Percentiles rank a stretch among this genome's conserved stretches.
Evolutionary conservation across 2,329 filamentous ascomycete species (phyloP).

Genomic region (Aspergillus melleus): DNA sequence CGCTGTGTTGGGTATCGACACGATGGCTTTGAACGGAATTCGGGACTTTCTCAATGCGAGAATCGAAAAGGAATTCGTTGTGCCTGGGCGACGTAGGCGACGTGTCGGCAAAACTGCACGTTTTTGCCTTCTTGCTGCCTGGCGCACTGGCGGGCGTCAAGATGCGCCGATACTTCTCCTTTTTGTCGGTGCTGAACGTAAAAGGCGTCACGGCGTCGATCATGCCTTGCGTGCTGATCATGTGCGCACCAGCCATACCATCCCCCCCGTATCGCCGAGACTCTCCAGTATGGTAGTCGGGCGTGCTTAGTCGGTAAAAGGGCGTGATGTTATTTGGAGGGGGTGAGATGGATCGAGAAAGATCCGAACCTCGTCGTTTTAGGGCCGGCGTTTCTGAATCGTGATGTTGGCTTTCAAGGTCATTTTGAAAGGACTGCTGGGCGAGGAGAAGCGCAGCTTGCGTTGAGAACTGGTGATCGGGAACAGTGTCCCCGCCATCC

Average conservation of each 20-base stretch:
- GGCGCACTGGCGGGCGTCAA: conserved; percentile 7
- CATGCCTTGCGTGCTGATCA: conserved; percentile 43
- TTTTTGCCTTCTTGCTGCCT: conserved; percentile 22
- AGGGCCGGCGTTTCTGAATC: conserved; percentile 15
- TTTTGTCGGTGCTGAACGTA: conserved; percentile 37
- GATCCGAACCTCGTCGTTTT: conserved; percentile 12
- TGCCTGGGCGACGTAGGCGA: conserved; percentile 4
- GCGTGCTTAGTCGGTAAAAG: conserved; percentile 26
- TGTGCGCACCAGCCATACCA: conserved; percentile 20
- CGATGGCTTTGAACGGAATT: conserved; percentile 7
- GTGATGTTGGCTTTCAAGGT: conserved; percentile 32
- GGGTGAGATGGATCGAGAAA: conserved; percentile 12
- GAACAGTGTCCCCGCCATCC: conserved; percentile 21
- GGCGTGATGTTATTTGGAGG: conserved; percentile 29
- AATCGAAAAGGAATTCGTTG: neutral
- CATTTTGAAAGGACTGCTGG: conserved; percentile 42
- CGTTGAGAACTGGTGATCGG: conserved; percentile 39
- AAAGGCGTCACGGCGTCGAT: conserved; percentile 43
- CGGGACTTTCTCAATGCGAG: conserved; percentile 7
- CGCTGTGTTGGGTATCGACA: conserved; percentile 13
- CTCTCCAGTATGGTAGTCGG: conserved; percentile 3
- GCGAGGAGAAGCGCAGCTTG: conserved; percentile 42
- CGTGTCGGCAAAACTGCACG: conserved; percentile 14
- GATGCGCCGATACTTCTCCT: conserved; percentile 11
- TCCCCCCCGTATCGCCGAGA: conserved; percentile 4